Evolutionary conservation across 2,329 filamentous ascomycete species (phyloP).

Genomic region (Claviceps lovelessii): DNA sequence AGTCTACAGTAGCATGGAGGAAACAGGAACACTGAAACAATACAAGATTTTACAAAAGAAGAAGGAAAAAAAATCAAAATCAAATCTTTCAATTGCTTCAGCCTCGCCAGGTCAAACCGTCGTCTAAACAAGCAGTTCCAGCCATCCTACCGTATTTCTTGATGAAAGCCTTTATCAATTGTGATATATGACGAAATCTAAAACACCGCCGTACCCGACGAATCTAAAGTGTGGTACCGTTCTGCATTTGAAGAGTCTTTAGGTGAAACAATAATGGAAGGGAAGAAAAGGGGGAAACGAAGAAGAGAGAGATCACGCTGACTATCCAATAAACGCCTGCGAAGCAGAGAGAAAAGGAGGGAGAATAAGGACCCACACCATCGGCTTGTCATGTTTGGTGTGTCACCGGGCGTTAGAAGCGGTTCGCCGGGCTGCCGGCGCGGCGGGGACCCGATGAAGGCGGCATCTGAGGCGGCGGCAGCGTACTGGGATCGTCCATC

Average conservation of each 20-base stretch:
- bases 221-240: not conserved
- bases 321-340: not conserved
- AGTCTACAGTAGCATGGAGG: no score
- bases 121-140: no score
- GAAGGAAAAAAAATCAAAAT: no score
- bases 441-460: conserved; percentile 8
- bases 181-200: not conserved
- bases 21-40: no score
- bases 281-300: not conserved
- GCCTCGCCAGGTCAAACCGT: no score
- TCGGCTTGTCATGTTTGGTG: not conserved
- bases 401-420: conserved; percentile 8
- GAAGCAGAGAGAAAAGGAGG: not conserved
- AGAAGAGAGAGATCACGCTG: not conserved
- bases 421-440: conserved; percentile 12
- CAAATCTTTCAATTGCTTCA: no score
- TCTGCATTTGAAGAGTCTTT: not conserved
- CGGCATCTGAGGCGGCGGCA: conserved; percentile 31
- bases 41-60: no score
- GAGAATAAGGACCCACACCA: not conserved
- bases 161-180: no score
- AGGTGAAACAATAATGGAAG: not conserved
- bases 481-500: conserved; percentile 50
- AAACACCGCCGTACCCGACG: no score
- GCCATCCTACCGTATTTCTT: no score